Base-by-base conservation (phyloP, 2,329 filamentous ascomycete genomes). In the Calonectria multiphialidica region DNA sequence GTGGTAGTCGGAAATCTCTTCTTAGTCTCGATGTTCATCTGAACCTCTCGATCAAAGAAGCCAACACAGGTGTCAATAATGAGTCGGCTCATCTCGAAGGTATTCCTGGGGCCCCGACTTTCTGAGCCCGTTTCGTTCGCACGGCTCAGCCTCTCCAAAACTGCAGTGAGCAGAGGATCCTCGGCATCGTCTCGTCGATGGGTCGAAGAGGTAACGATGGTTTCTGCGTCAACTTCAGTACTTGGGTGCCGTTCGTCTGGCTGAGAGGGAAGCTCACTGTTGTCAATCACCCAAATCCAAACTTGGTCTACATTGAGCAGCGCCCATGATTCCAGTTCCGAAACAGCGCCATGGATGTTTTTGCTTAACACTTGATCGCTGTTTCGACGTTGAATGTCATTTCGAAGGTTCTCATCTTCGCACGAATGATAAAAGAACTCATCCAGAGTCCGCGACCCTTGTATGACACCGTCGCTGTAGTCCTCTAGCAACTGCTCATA, bases 391-490 rank as follows among this genome's bases (percentile, higher is more conserved):
- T 50, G 9, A 1, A 25, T 66, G 28, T 77, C 74, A 0, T 1
- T 3, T 1, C 13, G 4, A 8, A 64, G 70, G 2, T 61, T n/a
- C 0, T 44, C 5, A 10, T 72, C 72, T 3, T 6, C 25, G 7
- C 55, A 63, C 42, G 74, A 75, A 2, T 75, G 68, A 44, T 77
- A 77, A 35, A 75, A 75, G 30, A 40, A 75, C 59, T 77, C 74
- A 35, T 77, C 75, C 0, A 77, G 66, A 1, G 75, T 75, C 7
- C 65, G 49, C 1, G 70, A 70, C 3, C 62, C 67, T 25, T 77
- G 75, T 16, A 75, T 68, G 40, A 66, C 68, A 2, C 16, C n/a
- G 1, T 68, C 6, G n/a, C 49, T 3, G 16, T 74, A 72, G 4
- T 59, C 61, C 2, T 72, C 18, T 0, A 72, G 16, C 1, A 74